These are phyloP conservation scores for Endotrypanum monterogeii DNA, from an alignment of 208 protist genomes.

Conservation along the genomic window DNA sequence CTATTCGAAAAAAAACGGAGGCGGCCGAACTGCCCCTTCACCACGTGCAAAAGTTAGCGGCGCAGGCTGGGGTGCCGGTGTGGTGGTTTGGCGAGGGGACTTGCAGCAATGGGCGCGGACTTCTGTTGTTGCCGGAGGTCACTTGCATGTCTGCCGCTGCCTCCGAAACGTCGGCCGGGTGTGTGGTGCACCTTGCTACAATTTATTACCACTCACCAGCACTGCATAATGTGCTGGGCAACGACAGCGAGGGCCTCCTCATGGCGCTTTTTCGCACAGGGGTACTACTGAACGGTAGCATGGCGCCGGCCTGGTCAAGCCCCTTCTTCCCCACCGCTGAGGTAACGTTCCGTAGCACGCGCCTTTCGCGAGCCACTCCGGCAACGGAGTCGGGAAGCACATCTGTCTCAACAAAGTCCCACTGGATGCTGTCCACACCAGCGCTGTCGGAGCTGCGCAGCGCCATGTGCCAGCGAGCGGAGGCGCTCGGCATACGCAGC, in stretches of 20 bases:
- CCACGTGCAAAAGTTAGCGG: conserved; percentile 36
- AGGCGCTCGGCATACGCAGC: conserved; percentile 28
- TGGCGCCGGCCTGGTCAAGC: conserved; percentile 46
- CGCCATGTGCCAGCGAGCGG: conserved; percentile 42
- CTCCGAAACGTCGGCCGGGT: conserved; percentile 9
- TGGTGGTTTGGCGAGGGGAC: conserved; percentile 72
- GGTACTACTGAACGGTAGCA: conserved; percentile 58
- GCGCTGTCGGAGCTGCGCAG: conserved; percentile 39
- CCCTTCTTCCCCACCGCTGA: conserved; percentile 59
- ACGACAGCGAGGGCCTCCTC: conserved; percentile 31
- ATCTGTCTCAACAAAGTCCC: not conserved
- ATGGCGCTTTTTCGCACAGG: conserved; percentile 44
- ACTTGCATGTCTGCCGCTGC: not conserved
- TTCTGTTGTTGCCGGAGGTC: conserved; percentile 39
- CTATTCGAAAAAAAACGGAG: conserved; percentile 14
- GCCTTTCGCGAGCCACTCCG: conserved; percentile 13
- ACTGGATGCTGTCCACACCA: conserved; percentile 23
- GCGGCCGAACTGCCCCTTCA: conserved; percentile 25
- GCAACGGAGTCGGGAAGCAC: not conserved
- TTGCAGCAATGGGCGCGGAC: conserved; percentile 74
- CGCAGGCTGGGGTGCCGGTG: conserved; percentile 41
- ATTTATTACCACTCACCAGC: conserved; percentile 65
- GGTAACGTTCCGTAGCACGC: conserved; percentile 22
- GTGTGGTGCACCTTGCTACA: conserved; percentile 37
- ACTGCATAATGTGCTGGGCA: conserved; percentile 53